phyloP scores from a whole-genome alignment of 768 basidiomycete genomes.

The Lactifluus echinatus region DNA sequence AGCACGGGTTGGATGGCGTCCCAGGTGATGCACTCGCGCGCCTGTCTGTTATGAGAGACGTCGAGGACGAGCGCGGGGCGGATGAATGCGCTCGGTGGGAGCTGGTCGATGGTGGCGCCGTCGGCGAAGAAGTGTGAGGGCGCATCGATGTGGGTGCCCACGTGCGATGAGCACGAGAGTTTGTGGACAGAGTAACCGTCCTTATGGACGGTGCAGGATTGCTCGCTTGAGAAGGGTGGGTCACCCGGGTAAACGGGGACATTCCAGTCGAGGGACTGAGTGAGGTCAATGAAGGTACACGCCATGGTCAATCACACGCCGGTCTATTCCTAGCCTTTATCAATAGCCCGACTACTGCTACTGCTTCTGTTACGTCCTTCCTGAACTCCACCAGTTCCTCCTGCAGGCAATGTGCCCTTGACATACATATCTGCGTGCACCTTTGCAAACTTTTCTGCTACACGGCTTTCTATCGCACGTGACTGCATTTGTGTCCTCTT shows the following conservation, averaged over 20 bases:
- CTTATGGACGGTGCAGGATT: slow-evolving; percentile 13
- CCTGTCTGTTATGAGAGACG: slow-evolving; percentile 19
- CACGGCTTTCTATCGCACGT: slow-evolving; percentile 16
- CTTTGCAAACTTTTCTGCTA: slow-evolving; percentile 14
- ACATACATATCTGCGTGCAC: slow-evolving; percentile 20
- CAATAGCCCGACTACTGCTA: slow-evolving; percentile 3
- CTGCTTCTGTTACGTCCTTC: slow-evolving; percentile 12
- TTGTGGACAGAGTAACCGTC: slow-evolving; percentile 23
- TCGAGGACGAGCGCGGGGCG: slow-evolving; percentile 25
- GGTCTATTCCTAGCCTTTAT: not conserved
- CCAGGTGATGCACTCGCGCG: slow-evolving; percentile 22
- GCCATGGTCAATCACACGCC: not conserved
- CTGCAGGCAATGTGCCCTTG: not conserved
- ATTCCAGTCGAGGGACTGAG: slow-evolving; percentile 13
- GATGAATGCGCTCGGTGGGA: slow-evolving; percentile 23
- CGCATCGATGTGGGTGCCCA: slow-evolving; percentile 27
- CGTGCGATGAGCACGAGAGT: slow-evolving; percentile 24
- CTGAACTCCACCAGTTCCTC: not conserved
- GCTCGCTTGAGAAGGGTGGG: slow-evolving; percentile 21
- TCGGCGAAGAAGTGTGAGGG: slow-evolving; percentile 24
- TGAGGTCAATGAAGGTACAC: slow-evolving; percentile 18
- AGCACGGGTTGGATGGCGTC: slow-evolving; percentile 18
- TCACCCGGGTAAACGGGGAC: slow-evolving; percentile 26
- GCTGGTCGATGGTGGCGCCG: slow-evolving; percentile 22
- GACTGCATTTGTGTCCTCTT: slow-evolving; percentile 19